Base-by-base conservation (phyloP, 257 asterid genomes). In the Nicotiana otophora region DNA sequence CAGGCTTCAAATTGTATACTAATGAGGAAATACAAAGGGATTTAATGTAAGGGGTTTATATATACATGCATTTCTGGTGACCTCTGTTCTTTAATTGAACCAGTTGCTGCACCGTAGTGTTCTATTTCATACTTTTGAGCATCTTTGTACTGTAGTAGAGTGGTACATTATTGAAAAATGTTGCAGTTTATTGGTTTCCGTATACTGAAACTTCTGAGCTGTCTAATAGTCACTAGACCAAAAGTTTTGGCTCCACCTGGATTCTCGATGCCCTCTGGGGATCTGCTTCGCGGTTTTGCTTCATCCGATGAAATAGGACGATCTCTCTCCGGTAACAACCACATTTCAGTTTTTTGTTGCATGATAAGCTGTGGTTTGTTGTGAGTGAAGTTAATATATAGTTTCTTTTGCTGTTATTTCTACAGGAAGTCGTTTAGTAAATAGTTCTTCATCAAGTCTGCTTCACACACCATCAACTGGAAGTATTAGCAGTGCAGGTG, bases 181-280 rank as follows among this genome's bases (percentile, higher is more conserved):
- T 48, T 48, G 80, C 80, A 48, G 62, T 75, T 10, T 34, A 53
- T 8, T 75, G 14, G 39, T 53, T 75, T 15, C 16, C 4, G 8
- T 75, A 75, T 51, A 51, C 64, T 75, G 80, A 74, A 48, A 51
- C 53, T 14, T 48, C 64, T 75, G 80, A 75, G 64, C 80, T 51
- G 80, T 51, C 48, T 78, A 77, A 74, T 95, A 95, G 99, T 84
- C 63, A 76, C 84, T 64, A 92, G 93, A 85, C 51, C 92, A 84
- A 98, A 92, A 87, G 85, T 88, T 85, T 84, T 88, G 86, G 93
- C 91, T 84, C 99, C 99, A 1, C 97, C 99, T 53, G 98, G 99
- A 36, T 92, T 95, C 89, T 84, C 94, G 5, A 83, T 86, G 83
- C 90, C 94, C 83, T 80, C 91, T 31, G 90, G 97, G 85, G 97